Evolutionary conservation across 148 eudicot species (phyloP), one percentile per base, ranked within the genome.

Genomic region (Silene conica): DNA sequence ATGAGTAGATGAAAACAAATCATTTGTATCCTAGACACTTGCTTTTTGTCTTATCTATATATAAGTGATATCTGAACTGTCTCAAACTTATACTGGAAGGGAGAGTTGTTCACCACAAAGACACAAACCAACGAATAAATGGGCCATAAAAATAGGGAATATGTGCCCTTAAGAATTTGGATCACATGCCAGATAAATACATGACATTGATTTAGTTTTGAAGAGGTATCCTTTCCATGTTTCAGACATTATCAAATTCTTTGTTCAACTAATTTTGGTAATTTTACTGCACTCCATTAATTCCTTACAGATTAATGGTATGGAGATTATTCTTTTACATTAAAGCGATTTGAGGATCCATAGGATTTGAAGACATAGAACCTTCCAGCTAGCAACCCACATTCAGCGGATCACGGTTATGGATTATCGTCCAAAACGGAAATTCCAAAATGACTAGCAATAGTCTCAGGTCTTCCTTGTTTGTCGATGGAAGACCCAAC

Each of bases 141-240:
- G 60, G 59, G 65, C 59, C 43, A 57, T 59, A 64, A 38, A 72
- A 57, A 57, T 38, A 8, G 13, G 34, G 74, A 72, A 72, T 72
- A 72, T 72, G 55, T 72, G 31, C 55, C n/a, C 65, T 72, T 38
- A 1, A 1, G 28, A 1, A 2, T 26, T 26, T 41, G 55, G 8
- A 38, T 72, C 20, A 56, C 54, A 58, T 57, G 48, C 50, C 20
- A 56, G 2, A 50, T 5, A 71, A 13, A 4, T 6, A 38, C 25
- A 34, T 21, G 16, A 56, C 34, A 71, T 23, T n/a, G 6, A 19
- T 71, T 28, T 55, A 48, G 25, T 54, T 19, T 54, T 71, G 54
- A 31, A 71, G 6, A 71, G 74, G 74, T 71, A 57, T 16, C 31
- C 62, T 72, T 26, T 31, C 34, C 34, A 0, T 2, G 3, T 31